Base-by-base conservation (phyloP, 257 asterid genomes). In the Asclepias syriaca region DNA sequence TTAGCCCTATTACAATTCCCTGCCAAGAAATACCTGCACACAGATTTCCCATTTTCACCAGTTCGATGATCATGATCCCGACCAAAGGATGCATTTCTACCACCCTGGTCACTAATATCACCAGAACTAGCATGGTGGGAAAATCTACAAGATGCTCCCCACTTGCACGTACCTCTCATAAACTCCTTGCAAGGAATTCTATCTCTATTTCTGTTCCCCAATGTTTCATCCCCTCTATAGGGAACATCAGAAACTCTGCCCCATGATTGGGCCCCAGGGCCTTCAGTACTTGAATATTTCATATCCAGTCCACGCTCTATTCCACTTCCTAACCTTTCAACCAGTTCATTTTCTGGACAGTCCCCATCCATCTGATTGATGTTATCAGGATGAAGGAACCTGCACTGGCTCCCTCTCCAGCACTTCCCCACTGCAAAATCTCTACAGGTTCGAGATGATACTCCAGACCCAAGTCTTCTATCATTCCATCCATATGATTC, bases 121-220 rank as follows among this genome's bases (percentile, higher is more conserved):
- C 82, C 81, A 55, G 89, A 74, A 73, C 81, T 81, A 56, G 66
- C 73, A 77, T 80, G 83, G 78, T 92, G 98, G 69, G 96, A 87
- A 81, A 83, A 92, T 85, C 85, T 81, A 87, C 98, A 92, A 18
- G 81, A 46, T 75, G 91, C 93, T 69, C 91, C 98, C 96, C 89
- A 88, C 49, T 86, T 85, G 69, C 96, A 90, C 34, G 69, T 87
- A 48, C 96, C 96, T 81, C 77, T 88, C 65, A 82, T 32, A 63
- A 88, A 84, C 70, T 88, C 85, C 82, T 77, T 87, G 78, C 98
- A 90, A 70, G 86, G 82, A 72, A 86, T 68, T 66, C 80, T 65
- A 73, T 72, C 81, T 81, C 89, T 87, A 74, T 79, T 85, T 78
- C 77, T 81, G 75, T 40, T 87, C 66, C 78, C 84, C 75, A 75